Percentiles rank a stretch among this genome's conserved stretches.
Evolutionary conservation across 345 rosid species (phyloP).

Genomic region (Pistacia atlantica): DNA sequence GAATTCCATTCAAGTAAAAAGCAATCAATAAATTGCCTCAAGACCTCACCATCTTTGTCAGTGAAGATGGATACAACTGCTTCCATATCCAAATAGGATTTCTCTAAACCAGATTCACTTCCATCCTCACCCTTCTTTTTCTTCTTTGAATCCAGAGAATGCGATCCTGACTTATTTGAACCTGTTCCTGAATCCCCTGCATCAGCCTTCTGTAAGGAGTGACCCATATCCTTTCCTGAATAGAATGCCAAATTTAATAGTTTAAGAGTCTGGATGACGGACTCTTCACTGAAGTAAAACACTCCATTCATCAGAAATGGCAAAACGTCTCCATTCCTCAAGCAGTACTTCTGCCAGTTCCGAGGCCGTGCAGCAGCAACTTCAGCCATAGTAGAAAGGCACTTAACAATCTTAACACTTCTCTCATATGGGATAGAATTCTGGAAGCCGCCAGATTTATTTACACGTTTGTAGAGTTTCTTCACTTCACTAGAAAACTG

Average conservation of each 20-base stretch:
- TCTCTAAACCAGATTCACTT: slow-evolving; percentile 75
- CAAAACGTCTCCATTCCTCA: slow-evolving; percentile 79
- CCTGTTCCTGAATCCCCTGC: slow-evolving; percentile 59
- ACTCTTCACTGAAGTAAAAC: slow-evolving; percentile 90
- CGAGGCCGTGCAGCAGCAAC: slow-evolving; percentile 93
- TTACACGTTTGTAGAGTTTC: slow-evolving; percentile 78
- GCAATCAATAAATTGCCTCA: slow-evolving; percentile 87
- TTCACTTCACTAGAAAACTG: slow-evolving; percentile 92
- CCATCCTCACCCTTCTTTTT: slow-evolving; percentile 94
- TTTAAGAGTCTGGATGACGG: slow-evolving; percentile 88
- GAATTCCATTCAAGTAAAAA: slow-evolving; percentile 97
- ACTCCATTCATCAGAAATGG: slow-evolving; percentile 76
- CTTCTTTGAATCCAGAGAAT: slow-evolving; percentile 78
- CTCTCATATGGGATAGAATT: slow-evolving; percentile 82
- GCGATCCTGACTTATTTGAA: slow-evolving; percentile 67
- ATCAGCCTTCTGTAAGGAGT: slow-evolving; percentile 64
- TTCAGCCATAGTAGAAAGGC: slow-evolving; percentile 91
- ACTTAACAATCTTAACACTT: slow-evolving; percentile 92
- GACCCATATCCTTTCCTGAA: slow-evolving; percentile 81
- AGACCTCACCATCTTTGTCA: slow-evolving; percentile 67
- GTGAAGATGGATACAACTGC: slow-evolving; percentile 71
- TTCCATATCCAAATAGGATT: slow-evolving; percentile 92
- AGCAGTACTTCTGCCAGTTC: slow-evolving; percentile 98
- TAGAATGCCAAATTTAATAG: slow-evolving; percentile 85
- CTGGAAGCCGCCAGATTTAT: slow-evolving; percentile 90